phyloP scores from a whole-genome alignment of 345 rosid genomes.

The Pistacia integerrima region DNA sequence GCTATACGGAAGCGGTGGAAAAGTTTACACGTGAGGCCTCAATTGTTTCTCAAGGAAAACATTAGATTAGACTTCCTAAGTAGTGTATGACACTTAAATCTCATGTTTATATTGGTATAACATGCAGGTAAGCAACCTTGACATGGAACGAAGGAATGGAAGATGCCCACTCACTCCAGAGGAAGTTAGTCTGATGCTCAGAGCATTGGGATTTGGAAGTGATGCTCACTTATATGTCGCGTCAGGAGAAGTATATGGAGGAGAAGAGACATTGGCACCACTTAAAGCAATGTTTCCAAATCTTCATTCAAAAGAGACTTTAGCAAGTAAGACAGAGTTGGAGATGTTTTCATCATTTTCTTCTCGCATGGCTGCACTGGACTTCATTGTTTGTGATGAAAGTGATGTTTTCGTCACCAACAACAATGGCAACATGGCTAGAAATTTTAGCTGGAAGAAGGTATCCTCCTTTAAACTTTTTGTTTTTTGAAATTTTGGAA shows the following conservation, averaged over 20 bases:
- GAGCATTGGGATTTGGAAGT: constrained; percentile 84
- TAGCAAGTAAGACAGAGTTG: constrained; percentile 70
- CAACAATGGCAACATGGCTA: constrained; percentile 98
- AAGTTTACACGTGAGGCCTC: constrained; percentile 65
- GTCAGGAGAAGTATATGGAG: constrained; percentile 92
- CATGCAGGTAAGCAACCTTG: constrained; percentile 70
- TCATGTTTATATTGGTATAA: constrained; percentile 13
- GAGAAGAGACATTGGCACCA: constrained; percentile 77
- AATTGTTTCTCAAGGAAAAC: constrained; percentile 1
- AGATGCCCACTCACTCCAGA: no score
- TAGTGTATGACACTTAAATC: background rate
- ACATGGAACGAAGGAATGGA: no score
- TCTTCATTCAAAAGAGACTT: constrained; percentile 78
- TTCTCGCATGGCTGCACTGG: constrained; percentile 94
- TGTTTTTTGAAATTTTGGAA: background rate
- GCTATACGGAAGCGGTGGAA: constrained; percentile 85
- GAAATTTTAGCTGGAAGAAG: constrained; percentile 91
- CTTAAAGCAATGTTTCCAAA: constrained; percentile 85
- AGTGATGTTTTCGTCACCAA: constrained; percentile 90
- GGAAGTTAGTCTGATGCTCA: no score
- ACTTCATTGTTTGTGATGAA: constrained; percentile 89
- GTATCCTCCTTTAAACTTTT: constrained; percentile 31
- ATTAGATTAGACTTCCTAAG: background rate
- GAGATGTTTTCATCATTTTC: constrained; percentile 71
- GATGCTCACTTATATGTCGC: constrained; percentile 87